Conservation (phyloP, 1,284 basidiomycete species). For the Phenoliferia sp. region DNA sequence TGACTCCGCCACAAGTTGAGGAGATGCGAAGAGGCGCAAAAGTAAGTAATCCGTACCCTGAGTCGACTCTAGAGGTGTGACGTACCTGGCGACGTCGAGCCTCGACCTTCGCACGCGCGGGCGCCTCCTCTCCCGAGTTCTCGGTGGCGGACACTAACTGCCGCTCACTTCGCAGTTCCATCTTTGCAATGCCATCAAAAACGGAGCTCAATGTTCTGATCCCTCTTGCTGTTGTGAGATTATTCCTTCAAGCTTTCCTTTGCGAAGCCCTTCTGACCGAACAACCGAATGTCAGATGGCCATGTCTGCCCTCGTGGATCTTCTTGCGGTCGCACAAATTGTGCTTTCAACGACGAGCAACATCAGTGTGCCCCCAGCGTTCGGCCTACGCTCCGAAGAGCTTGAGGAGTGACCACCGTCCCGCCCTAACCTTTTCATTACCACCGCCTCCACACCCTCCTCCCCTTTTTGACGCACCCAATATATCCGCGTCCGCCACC, state of each 20-base stretch:
- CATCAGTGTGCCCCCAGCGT: background rate
- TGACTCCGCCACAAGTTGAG: constrained; percentile 6
- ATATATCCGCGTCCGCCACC: too few relatives aligned
- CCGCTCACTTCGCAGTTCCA: constrained; percentile 5
- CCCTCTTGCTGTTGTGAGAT: background rate
- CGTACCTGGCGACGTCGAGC: background rate
- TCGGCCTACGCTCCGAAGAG: too few relatives aligned
- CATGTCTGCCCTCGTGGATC: constrained; percentile 2
- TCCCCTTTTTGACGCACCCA: too few relatives aligned
- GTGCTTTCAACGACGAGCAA: constrained; percentile 14
- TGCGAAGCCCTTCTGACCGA: background rate
- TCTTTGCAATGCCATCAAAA: constrained; percentile 11
- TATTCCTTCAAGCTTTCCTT: too few relatives aligned
- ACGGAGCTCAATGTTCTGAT: constrained; percentile 10
- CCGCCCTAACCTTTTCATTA: too few relatives aligned
- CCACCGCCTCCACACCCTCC: too few relatives aligned
- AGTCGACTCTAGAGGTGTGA: background rate
- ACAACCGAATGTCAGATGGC: background rate
- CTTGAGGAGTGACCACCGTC: too few relatives aligned
- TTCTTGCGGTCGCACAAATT: constrained; percentile 4
- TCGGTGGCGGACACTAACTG: background rate
- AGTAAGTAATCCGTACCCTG: background rate
- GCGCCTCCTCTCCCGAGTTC: background rate
- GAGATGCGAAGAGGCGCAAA: constrained; percentile 13
- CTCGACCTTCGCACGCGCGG: too few relatives aligned